Base-by-base conservation (phyloP, 1,284 basidiomycete species). In the Ganoderma leucocontextum region DNA sequence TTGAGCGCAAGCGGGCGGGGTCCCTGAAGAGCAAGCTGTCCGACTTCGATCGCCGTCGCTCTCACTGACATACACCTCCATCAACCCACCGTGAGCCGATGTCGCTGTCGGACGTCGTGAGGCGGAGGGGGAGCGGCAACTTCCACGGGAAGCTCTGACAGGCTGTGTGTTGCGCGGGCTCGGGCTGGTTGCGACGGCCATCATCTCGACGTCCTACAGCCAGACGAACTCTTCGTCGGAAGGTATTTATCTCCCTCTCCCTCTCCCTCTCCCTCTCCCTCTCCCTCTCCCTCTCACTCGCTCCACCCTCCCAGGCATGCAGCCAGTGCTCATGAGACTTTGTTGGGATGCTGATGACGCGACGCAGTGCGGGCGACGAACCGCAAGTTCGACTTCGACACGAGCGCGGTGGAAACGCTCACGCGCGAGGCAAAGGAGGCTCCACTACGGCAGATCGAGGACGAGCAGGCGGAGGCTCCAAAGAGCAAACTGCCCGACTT, bases 401-500 rank as follows among this genome's bases (percentile, higher is more conserved):
- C 87, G 19, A 85, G 87, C 4, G 84, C 87, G 0, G 90, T 95
- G 0, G 93, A 96, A 70, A 82, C 82, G 42, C 84, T 94, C 8
- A 87, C 93, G 33, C 84, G 82, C 17, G 91, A 95, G 77, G 95
- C 95, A 0, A 95, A 97, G 78, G 93, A 95, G 64, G 90, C 89
- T 25, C 96, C 96, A 0, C 81, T 96, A 60, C 86, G 85, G 38
- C 83, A 90, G 73, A 95, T 98, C 53, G 94, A 96, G 77, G 85
- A 85, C 35, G 96, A 98, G 79, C 94, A 95, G 76, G 90, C 91
- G 0, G 95, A 95, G 70, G 87, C 91, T 3, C 82, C 96, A 62
- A 93, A 92, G 69, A 87, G 89, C 67, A 97, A 97, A 79, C 86
- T 98, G 8, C 95, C 96, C 0, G 95, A 97, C 74, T 99, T 97